Conservation (phyloP, 305 asterid genomes). For the Fraxinus platypoda region DNA sequence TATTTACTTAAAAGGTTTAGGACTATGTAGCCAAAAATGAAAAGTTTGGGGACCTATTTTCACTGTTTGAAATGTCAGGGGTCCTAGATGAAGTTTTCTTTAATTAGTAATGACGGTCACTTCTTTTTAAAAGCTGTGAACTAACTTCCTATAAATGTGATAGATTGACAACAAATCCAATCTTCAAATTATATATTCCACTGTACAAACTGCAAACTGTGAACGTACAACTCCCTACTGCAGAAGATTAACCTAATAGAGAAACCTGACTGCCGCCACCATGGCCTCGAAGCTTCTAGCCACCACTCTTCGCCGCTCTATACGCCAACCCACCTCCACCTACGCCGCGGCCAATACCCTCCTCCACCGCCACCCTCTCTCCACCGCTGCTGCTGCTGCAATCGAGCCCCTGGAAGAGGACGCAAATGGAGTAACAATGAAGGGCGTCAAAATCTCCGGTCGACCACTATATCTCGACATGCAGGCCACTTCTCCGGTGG, state of each 20-base stretch:
- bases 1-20: not conserved
- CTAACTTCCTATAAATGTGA: no score
- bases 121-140: not conserved
- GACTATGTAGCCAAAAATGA: not conserved
- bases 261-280: not conserved
- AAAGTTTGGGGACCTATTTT: not conserved
- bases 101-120: not conserved
- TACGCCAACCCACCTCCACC: slow-evolving; percentile 24
- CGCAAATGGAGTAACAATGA: slow-evolving; percentile 52
- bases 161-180: not conserved
- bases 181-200: not conserved
- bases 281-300: slow-evolving; percentile 68
- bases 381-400: slow-evolving; percentile 39
- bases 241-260: not conserved
- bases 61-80: not conserved
- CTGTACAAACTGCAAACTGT: not conserved
- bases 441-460: slow-evolving; percentile 88
- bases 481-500: slow-evolving; percentile 97
- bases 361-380: slow-evolving; percentile 30
- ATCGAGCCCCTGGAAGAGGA: slow-evolving; percentile 62
- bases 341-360: not conserved
- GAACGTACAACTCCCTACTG: not conserved
- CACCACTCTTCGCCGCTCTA: slow-evolving; percentile 53
- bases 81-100: not conserved
- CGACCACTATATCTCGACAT: slow-evolving; percentile 90